Conservation (phyloP, 129 eudicot genomes). For the Lonicera japonica region DNA sequence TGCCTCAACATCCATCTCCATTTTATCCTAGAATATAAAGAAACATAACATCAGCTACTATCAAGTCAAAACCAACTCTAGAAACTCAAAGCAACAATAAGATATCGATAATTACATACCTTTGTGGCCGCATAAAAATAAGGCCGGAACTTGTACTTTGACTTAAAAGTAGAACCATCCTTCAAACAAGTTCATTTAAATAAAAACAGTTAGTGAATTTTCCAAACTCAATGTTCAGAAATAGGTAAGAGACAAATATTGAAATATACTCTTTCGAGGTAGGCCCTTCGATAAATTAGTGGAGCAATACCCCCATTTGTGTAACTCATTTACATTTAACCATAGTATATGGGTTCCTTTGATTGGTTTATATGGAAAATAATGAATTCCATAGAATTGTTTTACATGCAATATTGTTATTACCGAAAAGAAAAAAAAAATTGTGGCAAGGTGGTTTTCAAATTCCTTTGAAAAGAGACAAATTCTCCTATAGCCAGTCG, state of each 20-base stretch:
- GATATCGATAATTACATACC: slow-evolving; percentile 28
- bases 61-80: neutral
- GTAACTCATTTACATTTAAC: no score
- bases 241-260: neutral
- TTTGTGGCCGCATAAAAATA: slow-evolving; percentile 90
- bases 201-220: slow-evolving; percentile 1
- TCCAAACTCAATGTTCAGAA: neutral
- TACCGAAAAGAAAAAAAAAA: no score
- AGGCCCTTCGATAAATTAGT: no score
- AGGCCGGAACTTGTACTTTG: slow-evolving; percentile 85
- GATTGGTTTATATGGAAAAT: no score
- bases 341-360: no score
- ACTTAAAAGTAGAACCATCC: slow-evolving; percentile 93
- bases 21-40: slow-evolving; percentile 51
- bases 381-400: no score
- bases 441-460: no score
- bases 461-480: no score
- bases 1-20: slow-evolving; percentile 95
- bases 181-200: slow-evolving; percentile 22
- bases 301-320: no score
- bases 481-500: no score
- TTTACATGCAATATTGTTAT: no score
- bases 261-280: no score
- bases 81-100: neutral
- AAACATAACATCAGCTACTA: slow-evolving; percentile 4